phyloP scores from a whole-genome alignment of 371 early-diverging fungal genomes.

The Mucor velutinosus region DNA sequence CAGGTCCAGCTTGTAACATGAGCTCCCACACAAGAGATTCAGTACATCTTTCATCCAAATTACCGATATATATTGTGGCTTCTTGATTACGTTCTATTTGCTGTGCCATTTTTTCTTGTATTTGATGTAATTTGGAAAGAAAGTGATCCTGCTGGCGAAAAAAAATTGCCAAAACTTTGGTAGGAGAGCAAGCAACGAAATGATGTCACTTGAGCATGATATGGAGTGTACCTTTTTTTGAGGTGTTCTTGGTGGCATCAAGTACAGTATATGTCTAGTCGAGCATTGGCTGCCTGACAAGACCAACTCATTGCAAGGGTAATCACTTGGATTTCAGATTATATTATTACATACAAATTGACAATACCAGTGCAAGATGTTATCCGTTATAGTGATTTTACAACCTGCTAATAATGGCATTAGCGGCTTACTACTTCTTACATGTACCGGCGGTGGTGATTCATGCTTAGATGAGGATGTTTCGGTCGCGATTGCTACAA shows the following conservation, averaged over 20 bases:
- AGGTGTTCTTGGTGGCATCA: background rate
- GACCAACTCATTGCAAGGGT: no score
- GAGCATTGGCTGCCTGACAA: no score
- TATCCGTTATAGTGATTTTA: no score
- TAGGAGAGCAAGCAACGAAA: background rate
- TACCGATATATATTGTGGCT: slow-evolving; percentile 97
- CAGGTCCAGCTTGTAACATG: slow-evolving; percentile 98
- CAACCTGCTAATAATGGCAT: no score
- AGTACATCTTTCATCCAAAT: slow-evolving; percentile 93
- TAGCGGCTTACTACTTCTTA: no score
- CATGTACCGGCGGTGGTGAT: no score
- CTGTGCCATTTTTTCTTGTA: slow-evolving; percentile 33
- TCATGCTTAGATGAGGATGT: no score
- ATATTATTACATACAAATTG: no score
- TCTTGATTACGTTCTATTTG: slow-evolving; percentile 85
- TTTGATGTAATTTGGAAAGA: background rate
- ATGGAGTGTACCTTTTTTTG: background rate
- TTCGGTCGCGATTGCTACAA: no score
- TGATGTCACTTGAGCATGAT: background rate
- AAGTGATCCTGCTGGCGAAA: background rate
- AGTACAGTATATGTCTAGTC: no score
- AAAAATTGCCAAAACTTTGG: background rate
- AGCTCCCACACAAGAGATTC: slow-evolving; percentile 96
- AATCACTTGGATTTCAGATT: no score
- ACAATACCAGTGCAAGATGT: no score